Base-by-base conservation (phyloP, 2,329 filamentous ascomycete genomes). In the Nannizziopsis arthrosporioides region DNA sequence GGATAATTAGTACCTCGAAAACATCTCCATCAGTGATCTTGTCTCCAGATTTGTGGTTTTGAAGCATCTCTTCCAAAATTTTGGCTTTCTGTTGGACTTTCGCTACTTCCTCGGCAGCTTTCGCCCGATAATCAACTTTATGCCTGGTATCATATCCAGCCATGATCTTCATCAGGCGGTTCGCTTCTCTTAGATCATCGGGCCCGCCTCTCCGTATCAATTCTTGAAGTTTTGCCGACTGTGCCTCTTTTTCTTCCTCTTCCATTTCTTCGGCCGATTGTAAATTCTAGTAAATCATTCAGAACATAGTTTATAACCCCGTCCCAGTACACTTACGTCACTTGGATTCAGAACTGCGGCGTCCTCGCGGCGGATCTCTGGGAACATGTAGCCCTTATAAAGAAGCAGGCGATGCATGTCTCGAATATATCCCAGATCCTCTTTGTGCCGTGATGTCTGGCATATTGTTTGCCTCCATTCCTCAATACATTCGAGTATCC, bases 191-290 rank as follows among this genome's bases (percentile, higher is more conserved):
- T 51, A 98, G 71, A 64, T 98, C 92, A 54, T 93, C 84, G 19
- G 92, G 92, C 3, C 85, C 82, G 47, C 92, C 92, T 56, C 92
- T 77, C 52, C 92, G 82, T 62, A 98, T 96, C 46, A 98, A 74
- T 68, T 98, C 92, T 63, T 98, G 92, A 14, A 98, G 75, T 68
- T 98, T 98, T n/a, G 92, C 92, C 2, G 88, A 94, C 63, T 98
- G 92, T 2, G 90, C 90, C 58, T 90, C 87, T 49, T 79, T 79
- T 64, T 98, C 92, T 67, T 98, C 92, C 60, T 93, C 87, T 62
- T 98, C 92, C 89, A 98, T 96, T 63, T 98, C 92, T 61, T 98
- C 92, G 18, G 86, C 88, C 0, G 90, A 96, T 68, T 93, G 88
- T 39, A 98, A 76, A 60, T 92, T 94, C 87, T 94, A 62, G 34